Conservation (phyloP, 2,329 filamentous ascomycete genomes). For the Pseudopyrenochaeta lycopersici region DNA sequence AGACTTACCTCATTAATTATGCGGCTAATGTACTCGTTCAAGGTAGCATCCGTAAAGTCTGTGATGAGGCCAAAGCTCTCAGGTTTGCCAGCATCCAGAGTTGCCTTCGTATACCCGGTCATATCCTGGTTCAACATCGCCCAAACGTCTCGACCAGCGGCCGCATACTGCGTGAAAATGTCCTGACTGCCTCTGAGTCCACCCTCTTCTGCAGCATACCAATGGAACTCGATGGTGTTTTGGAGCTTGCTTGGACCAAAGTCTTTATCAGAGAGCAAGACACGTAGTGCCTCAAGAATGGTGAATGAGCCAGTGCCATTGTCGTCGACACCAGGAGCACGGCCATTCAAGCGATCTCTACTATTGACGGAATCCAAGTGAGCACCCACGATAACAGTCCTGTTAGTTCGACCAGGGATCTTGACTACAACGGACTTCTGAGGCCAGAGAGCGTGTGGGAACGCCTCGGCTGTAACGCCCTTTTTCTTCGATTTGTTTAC, state of each 20-base stretch:
- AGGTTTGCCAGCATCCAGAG: slow-evolving; percentile 78
- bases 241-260: slow-evolving; percentile 74
- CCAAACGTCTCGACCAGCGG: slow-evolving; percentile 76
- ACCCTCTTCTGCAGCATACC: slow-evolving; percentile 90
- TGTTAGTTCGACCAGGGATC: slow-evolving; percentile 81
- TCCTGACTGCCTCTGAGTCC: slow-evolving; percentile 87
- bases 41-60: slow-evolving; percentile 81
- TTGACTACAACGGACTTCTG: slow-evolving; percentile 88
- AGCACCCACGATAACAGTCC: slow-evolving; percentile 84
- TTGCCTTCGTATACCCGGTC: slow-evolving; percentile 81
- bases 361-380: slow-evolving; percentile 60
- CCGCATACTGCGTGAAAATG: slow-evolving; percentile 83
- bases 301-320: slow-evolving; percentile 91
- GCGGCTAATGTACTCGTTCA: slow-evolving; percentile 68
- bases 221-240: slow-evolving; percentile 95
- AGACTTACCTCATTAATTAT: too few species aligned
- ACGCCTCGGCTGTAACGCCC: slow-evolving; percentile 73
- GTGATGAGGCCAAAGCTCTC: slow-evolving; percentile 92
- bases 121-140: slow-evolving; percentile 99
- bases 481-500: slow-evolving; percentile 75
- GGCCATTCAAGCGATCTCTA: slow-evolving; percentile 5
- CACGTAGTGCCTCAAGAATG: slow-evolving; percentile 87
- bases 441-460: slow-evolving; percentile 77
- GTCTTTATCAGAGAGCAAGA: slow-evolving; percentile 74
- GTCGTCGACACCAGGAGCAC: slow-evolving; percentile 68